phyloP scores from a whole-genome alignment of 2,329 filamentous ascomycete genomes.

The Aspergillus thermomutatus region DNA sequence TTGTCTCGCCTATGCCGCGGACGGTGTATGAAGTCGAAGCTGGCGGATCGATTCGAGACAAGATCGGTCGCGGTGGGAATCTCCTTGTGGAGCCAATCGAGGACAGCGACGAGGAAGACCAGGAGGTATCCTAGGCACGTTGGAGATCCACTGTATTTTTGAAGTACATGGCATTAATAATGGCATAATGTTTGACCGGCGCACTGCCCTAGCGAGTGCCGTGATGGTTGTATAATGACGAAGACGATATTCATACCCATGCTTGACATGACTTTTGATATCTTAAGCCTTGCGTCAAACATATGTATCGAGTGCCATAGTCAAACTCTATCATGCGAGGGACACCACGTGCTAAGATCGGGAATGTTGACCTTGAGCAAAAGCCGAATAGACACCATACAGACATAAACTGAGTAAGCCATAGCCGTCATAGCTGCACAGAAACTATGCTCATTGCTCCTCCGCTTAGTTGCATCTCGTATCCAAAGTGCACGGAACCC shows the following conservation, averaged over 20 bases:
- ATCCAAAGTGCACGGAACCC: background rate
- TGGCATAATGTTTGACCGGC: background rate
- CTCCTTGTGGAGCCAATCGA: conserved; percentile 75
- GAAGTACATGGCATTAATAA: background rate
- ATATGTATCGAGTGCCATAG: background rate
- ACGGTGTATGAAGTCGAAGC: conserved; percentile 70
- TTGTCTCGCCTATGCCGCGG: conserved; percentile 82
- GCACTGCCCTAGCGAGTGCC: background rate
- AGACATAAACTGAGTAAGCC: background rate
- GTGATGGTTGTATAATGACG: background rate
- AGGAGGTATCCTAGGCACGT: background rate
- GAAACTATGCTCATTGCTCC: too few species aligned
- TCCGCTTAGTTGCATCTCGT: background rate
- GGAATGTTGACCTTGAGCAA: background rate
- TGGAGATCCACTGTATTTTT: background rate
- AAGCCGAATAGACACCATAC: background rate
- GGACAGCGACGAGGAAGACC: conserved; percentile 51
- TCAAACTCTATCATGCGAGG: background rate
- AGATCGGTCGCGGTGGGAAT: conserved; percentile 79
- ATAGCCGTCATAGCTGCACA: too few species aligned
- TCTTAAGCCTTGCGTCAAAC: too few species aligned
- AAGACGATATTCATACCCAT: background rate
- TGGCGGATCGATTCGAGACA: conserved; percentile 64
- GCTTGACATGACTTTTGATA: background rate
- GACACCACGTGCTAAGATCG: background rate